Conservation (phyloP, 202 grass and related monocot species). For the Carex arenaria region DNA sequence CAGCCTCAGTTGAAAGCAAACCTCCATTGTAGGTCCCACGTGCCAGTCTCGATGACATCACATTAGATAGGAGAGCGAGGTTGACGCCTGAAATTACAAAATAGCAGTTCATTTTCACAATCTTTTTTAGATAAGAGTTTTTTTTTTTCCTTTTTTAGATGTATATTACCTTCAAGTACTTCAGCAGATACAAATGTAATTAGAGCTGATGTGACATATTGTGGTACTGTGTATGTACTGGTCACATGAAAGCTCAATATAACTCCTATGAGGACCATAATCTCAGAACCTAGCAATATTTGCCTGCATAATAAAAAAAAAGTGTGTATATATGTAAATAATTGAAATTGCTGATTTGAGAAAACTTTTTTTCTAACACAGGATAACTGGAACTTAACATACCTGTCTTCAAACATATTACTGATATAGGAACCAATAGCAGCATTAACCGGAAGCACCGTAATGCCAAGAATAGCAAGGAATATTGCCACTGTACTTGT, state of each 20-base stretch:
- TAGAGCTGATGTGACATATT: slow-evolving; percentile 67
- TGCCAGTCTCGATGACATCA: slow-evolving; percentile 90
- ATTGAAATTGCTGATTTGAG: not conserved
- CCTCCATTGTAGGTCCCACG: slow-evolving; percentile 82
- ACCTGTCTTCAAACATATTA: slow-evolving; percentile 99
- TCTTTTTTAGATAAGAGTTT: not conserved
- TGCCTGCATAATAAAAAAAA: slow-evolving; percentile 48
- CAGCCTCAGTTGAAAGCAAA: slow-evolving; percentile 81
- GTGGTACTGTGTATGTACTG: slow-evolving; percentile 47
- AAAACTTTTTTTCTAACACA: not conserved
- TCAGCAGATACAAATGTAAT: slow-evolving; percentile 83
- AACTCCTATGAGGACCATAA: slow-evolving; percentile 61
- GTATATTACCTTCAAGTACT: slow-evolving; percentile 83
- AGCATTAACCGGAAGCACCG: slow-evolving; percentile 87
- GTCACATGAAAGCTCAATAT: slow-evolving; percentile 81
- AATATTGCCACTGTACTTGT: slow-evolving; percentile 80
- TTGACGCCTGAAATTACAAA: slow-evolving; percentile 56
- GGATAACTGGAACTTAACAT: slow-evolving; percentile 26
- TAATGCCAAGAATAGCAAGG: slow-evolving; percentile 80
- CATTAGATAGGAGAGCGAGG: slow-evolving; percentile 71
- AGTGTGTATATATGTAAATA: slow-evolving; percentile 4
- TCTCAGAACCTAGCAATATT: slow-evolving; percentile 77
- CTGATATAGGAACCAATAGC: slow-evolving; percentile 88
- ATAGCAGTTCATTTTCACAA: not conserved
- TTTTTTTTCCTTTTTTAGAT: not conserved